These are phyloP conservation scores for Sinapis alba DNA, from an alignment of 441 rosid species.

Conservation along the genomic window DNA sequence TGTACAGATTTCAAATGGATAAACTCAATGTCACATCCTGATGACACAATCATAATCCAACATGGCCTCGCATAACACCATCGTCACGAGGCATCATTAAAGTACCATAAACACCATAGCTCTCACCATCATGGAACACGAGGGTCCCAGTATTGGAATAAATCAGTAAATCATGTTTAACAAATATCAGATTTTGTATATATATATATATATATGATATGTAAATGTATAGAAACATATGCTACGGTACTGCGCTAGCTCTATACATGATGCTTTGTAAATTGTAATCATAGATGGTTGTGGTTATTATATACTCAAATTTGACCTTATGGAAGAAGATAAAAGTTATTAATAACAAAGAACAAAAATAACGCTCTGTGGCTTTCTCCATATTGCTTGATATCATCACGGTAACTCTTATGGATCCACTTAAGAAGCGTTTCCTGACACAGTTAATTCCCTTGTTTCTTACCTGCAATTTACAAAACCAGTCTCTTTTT, in stretches of 20 bases:
- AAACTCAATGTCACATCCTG: constrained; percentile 12
- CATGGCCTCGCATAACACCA: constrained; percentile 6
- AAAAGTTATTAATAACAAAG: background rate
- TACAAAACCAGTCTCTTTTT: constrained; percentile 18
- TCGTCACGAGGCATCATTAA: constrained; percentile 8
- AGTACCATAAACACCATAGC: constrained; percentile 7
- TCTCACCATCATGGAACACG: constrained; percentile 20
- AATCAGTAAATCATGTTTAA: background rate
- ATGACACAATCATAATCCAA: constrained; percentile 17
- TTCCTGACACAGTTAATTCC: constrained; percentile 45
- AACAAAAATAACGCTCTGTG: background rate
- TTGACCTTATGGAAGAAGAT: background rate
- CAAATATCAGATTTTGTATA: background rate
- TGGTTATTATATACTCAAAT: background rate
- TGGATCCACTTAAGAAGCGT: constrained; percentile 24
- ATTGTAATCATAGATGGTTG: background rate
- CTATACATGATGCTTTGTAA: constrained; percentile 26
- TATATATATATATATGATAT: background rate
- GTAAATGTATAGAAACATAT: background rate
- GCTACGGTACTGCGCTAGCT: background rate
- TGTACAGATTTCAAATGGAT: background rate
- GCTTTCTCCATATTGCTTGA: constrained; percentile 27
- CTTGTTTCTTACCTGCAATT: constrained; percentile 60
- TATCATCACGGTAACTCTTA: constrained; percentile 9
- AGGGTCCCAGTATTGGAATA: constrained; percentile 10